Evolutionary conservation across 495 filamentous ascomycete genomes (phyloP), one percentile per base, ranked within the genome.

Genomic region (Jackrogersella multiformis): DNA sequence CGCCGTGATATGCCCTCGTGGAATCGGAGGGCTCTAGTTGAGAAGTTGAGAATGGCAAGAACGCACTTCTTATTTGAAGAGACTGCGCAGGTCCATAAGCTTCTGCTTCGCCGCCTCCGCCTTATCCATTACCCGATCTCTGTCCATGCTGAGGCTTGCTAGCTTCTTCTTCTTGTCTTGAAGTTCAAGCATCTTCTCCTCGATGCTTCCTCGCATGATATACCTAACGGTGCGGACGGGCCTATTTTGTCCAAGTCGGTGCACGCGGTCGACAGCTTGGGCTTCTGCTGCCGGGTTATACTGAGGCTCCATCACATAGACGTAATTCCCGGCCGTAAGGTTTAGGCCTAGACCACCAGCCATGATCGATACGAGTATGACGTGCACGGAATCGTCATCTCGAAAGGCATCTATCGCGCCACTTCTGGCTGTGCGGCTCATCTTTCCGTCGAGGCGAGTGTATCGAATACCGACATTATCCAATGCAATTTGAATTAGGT

Each of bases 241-340:
- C 6, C 94, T 84, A 70, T 84, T 94, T 80, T 99, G 95, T 0
- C 95, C 95, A 16, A 99, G 83, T 15, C 95, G 89, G 74, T 99
- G 95, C 21, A 99, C 90, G 41, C 95, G 91, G 70, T 99, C 95
- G 6, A 99, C 83, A 3, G 95, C 95, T 75, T 99, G 95, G 4
- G 93, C 92, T 67, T 98, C 94, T 0, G 93, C 91, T 4, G 93
- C 94, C 1, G 95, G 95, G 74, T 99, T 99, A 75, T 92, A 99
- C 68, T 97, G 93, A 1, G 95, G 95, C 76, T 99, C 95, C 95
- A 99, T 97, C 44, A 98, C 89, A 70, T 93, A 99, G 10, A 94
- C 95, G 35, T 87, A 88, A 72, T 88, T 94, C 20, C 88, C 95
- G 2, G 89, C 80, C 0, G 93, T 97, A 20, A 99, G 82, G 71